Percentiles rank a stretch among this genome's conserved stretches.
These are phyloP conservation scores for Setaria italica DNA, from an alignment of 202 grass and related monocot species.

Conservation along the genomic window DNA sequence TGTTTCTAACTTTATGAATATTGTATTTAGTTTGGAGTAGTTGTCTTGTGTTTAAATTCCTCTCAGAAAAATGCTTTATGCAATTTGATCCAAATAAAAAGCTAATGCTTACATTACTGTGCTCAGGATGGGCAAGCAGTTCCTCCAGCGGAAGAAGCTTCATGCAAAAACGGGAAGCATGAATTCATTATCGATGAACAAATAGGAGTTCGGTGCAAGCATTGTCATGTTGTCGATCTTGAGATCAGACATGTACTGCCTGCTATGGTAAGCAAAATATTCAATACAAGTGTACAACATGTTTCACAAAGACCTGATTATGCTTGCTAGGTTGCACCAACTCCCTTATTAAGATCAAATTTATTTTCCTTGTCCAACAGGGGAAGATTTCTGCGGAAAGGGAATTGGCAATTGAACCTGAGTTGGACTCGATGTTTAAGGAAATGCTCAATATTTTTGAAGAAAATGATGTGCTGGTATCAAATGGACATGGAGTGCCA, in stretches of 20 bases:
- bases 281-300: constrained; percentile 6
- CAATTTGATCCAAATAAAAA: constrained; percentile 1
- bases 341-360: neutral
- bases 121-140: constrained; percentile 37
- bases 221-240: constrained; percentile 59
- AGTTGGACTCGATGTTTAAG: constrained; percentile 39
- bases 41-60: neutral
- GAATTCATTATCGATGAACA: constrained; percentile 72
- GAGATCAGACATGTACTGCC: constrained; percentile 77
- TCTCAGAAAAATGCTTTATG: neutral
- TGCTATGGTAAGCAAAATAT: constrained; percentile 65
- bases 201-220: constrained; percentile 71
- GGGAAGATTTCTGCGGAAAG: constrained; percentile 33
- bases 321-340: neutral
- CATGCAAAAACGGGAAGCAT: constrained; percentile 62
- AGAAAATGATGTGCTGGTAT: constrained; percentile 47
- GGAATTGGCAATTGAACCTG: neutral
- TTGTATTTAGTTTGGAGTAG: constrained; percentile 1
- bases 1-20: neutral
- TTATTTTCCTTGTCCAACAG: constrained; percentile 29
- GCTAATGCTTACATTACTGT: constrained; percentile 18
- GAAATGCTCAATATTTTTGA: constrained; percentile 45
- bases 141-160: constrained; percentile 14
- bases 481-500: constrained; percentile 34
- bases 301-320: constrained; percentile 20